These are phyloP conservation scores for Achlya hypogyna DNA, from an alignment of 352 stramenopile genomes.

Conservation along the genomic window DNA sequence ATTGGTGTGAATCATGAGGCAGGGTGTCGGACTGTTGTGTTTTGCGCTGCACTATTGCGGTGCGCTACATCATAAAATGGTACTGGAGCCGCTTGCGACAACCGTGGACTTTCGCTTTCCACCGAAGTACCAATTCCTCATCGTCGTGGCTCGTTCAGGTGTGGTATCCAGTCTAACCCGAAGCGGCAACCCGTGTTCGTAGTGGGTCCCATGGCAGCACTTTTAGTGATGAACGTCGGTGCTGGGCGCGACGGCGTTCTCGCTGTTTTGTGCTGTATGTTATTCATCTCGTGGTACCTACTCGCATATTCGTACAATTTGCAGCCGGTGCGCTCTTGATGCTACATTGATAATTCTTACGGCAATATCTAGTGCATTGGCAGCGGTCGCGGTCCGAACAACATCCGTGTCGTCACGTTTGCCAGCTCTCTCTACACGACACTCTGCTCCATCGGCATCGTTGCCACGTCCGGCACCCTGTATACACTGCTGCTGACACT, in stretches of 20 bases:
- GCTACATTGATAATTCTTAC: background rate
- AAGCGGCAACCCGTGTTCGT: background rate
- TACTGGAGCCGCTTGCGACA: background rate
- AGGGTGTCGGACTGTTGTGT: background rate
- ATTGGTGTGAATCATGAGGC: too few species aligned
- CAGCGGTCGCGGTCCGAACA: slow-evolving; percentile 12
- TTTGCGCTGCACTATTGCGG: background rate
- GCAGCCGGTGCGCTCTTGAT: background rate
- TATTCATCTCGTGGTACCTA: background rate
- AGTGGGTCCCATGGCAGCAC: background rate
- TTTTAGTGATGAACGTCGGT: background rate
- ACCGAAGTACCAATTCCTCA: background rate
- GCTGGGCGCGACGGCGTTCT: background rate
- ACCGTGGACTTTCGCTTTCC: background rate
- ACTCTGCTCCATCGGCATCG: background rate
- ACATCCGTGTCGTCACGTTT: slow-evolving; percentile 12
- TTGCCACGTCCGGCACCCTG: background rate
- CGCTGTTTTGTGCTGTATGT: background rate
- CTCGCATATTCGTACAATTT: background rate
- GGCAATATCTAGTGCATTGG: slow-evolving; percentile 13
- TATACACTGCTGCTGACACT: background rate
- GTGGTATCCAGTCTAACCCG: background rate
- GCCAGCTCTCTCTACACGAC: slow-evolving; percentile 10
- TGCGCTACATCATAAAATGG: background rate
- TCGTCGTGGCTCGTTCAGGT: background rate